Base-by-base conservation (phyloP, 1,284 basidiomycete genomes). In the Lignosus rhinocerotis region DNA sequence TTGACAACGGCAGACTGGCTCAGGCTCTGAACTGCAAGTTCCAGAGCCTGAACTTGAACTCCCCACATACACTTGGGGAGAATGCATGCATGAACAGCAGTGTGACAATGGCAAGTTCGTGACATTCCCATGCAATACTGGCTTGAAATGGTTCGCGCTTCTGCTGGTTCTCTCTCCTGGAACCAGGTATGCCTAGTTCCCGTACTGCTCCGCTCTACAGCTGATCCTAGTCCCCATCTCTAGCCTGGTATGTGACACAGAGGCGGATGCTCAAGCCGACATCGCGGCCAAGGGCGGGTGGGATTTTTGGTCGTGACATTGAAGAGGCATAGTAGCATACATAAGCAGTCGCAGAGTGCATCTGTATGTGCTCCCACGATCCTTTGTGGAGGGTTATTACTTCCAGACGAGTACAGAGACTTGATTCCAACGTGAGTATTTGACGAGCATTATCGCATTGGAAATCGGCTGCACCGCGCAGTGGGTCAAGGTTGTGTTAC, bases 141-240 rank as follows among this genome's bases (percentile, higher is more conserved):
- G 70, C 3, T 62, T 74, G 43, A 66, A 67, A 53, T 83, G 81
- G 57, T 70, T 73, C 38, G 78, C 78, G 11, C 75, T 83, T 38
- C 81, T 81, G 12, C 72, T 83, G 14, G 79, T 82, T 36, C 80
- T 80, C 64, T 71, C 67, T 16, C 56, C 76, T 1, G 81, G 81
- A 32, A 82, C 80, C 38, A 70, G 67, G 69, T 70, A 42, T 9
- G 50, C n/a, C 14, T 32, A 1, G 6, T 25, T 14, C 50, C 30
- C n/a, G 3, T 30, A 38, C 10, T 12, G 3, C 0, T 31, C 56
- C n/a, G 8, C 78, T 75, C 21, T 72, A 80, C 55, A 17, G 3
- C 38, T 39, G 31, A 44, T 45, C 49, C 12, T 53, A 30, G 72
- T 79, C 33, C 0, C 16, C n/a, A 30, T 8, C 14, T n/a, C 12